A percentile compares a stretch with the other conserved stretches of the same genome.
Evolutionary conservation across 192 early-diverging fungal species (phyloP).

Genomic region (Coemansia asiatica): DNA sequence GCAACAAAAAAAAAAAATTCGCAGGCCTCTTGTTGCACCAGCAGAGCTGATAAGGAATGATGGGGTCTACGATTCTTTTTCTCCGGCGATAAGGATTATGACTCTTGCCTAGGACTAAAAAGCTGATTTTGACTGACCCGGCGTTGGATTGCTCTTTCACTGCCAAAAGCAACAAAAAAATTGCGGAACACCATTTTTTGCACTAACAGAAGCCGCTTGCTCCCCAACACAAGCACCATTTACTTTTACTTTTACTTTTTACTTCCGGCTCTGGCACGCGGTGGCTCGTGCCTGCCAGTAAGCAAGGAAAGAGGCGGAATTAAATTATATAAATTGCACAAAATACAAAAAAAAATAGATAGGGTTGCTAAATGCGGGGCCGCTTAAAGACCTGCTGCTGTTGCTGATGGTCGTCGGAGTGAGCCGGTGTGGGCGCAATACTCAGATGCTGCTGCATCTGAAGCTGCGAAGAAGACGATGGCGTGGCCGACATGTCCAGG

Average conservation of each 20-base stretch:
- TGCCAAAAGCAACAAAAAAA: neutral
- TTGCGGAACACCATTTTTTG: constrained; percentile 7
- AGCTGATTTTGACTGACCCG: neutral
- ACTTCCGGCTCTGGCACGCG: neutral
- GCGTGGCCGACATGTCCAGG: constrained; percentile 15
- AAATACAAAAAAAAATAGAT: neutral
- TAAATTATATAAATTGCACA: neutral
- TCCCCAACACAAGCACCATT: neutral
- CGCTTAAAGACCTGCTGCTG: constrained; percentile 19
- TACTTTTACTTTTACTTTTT: neutral
- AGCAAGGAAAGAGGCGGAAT: neutral
- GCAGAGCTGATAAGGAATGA: neutral
- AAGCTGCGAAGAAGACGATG: neutral
- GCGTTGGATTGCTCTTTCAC: neutral
- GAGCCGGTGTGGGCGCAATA: constrained; percentile 23
- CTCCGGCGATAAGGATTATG: neutral
- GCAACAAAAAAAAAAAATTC: neutral
- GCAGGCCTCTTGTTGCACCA: neutral
- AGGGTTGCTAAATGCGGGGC: constrained; percentile 14
- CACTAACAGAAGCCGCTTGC: neutral
- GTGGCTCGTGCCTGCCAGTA: neutral
- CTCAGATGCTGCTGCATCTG: constrained; percentile 22
- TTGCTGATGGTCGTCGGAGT: neutral
- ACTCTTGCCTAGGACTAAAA: neutral
- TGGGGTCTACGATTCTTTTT: neutral